phyloP scores from a whole-genome alignment of 257 asterid genomes.

The Salvia hispanica region DNA sequence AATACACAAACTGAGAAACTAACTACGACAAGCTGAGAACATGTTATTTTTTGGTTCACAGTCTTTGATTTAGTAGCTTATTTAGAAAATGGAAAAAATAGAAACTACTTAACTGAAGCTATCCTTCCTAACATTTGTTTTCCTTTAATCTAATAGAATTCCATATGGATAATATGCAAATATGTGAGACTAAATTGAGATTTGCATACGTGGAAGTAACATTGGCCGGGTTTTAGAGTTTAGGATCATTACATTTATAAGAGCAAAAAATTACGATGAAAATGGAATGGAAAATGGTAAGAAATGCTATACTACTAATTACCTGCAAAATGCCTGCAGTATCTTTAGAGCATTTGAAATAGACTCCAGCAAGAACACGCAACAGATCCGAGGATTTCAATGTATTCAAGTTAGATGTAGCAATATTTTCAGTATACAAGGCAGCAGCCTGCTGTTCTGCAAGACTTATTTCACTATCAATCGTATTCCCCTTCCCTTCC shows the following conservation, averaged over 20 bases:
- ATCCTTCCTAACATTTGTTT: neutral
- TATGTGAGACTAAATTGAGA: neutral
- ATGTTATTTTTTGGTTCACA: neutral
- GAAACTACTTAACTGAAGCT: neutral
- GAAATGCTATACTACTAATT: conserved; percentile 4
- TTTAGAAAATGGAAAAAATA: neutral
- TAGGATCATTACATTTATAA: neutral
- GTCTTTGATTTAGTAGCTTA: neutral
- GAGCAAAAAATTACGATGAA: neutral
- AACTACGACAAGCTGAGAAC: neutral
- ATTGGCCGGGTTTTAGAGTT: neutral
- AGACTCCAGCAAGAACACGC: conserved; percentile 57
- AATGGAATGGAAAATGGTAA: neutral
- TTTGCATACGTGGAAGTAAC: neutral
- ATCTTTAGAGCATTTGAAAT: conserved; percentile 62
- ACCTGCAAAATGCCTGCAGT: conserved; percentile 76
- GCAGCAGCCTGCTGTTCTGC: conserved; percentile 62
- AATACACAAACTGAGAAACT: conserved; percentile 26
- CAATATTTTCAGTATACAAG: conserved; percentile 55
- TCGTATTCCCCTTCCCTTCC: conserved; percentile 52
- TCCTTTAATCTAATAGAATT: neutral
- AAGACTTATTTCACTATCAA: conserved; percentile 41
- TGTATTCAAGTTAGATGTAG: conserved; percentile 59
- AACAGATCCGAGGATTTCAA: conserved; percentile 63
- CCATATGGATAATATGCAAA: neutral